Percentiles rank a stretch among this genome's conserved stretches.
These are phyloP conservation scores for Candida sojae DNA, from an alignment of 1,139 yeast species.

Conservation along the genomic window DNA sequence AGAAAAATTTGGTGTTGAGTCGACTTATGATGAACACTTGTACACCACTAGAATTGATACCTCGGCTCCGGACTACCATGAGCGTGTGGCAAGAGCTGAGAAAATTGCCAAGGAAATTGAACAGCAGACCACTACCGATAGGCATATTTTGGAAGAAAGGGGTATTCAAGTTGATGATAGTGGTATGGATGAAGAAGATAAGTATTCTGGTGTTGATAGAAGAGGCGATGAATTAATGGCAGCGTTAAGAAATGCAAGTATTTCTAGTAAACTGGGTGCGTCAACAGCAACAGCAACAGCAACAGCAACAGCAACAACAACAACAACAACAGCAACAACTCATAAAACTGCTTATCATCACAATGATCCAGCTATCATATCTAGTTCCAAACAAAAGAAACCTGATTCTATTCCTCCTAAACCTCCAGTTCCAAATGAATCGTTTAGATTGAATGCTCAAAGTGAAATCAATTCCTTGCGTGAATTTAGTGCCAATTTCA, in stretches of 20 bases:
- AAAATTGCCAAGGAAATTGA: slow-evolving; percentile 83
- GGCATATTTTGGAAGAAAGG: slow-evolving; percentile 90
- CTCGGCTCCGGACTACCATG: slow-evolving; percentile 70
- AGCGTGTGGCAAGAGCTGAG: slow-evolving; percentile 71
- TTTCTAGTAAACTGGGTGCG: slow-evolving; percentile 29
- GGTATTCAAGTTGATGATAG: slow-evolving; percentile 76
- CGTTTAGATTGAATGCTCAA: slow-evolving; percentile 54
- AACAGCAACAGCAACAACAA: slow-evolving; percentile 53
- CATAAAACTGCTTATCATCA: slow-evolving; percentile 66
- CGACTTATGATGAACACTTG: slow-evolving; percentile 84
- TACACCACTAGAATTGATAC: slow-evolving; percentile 86
- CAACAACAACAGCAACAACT: slow-evolving; percentile 69
- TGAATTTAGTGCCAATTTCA: slow-evolving; percentile 81
- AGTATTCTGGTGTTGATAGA: slow-evolving; percentile 84
- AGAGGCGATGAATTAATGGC: slow-evolving; percentile 70
- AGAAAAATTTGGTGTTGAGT: slow-evolving; percentile 82
- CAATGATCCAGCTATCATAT: slow-evolving; percentile 77
- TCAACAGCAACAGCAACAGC: slow-evolving; percentile 59
- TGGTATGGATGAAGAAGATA: slow-evolving; percentile 93
- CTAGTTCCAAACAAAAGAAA: slow-evolving; percentile 36
- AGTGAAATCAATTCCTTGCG: slow-evolving; percentile 77
- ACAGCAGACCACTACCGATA: slow-evolving; percentile 63
- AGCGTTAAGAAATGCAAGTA: slow-evolving; percentile 45
- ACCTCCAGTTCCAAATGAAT: slow-evolving; percentile 36
- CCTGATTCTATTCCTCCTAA: slow-evolving; percentile 38